phyloP scores from a whole-genome alignment of 257 asterid genomes.

The Solanum microdontum region DNA sequence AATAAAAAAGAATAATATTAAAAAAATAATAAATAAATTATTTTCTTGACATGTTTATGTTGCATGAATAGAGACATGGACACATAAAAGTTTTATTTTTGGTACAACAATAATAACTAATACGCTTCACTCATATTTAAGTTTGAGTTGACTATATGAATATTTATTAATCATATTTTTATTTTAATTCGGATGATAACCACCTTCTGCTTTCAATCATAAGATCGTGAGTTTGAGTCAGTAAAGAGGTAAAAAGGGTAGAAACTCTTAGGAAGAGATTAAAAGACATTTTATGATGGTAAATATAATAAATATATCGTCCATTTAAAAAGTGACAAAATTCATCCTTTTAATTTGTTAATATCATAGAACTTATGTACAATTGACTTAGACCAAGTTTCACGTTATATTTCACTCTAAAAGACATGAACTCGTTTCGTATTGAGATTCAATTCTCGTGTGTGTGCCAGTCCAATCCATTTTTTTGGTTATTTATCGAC shows the following conservation, averaged over 20 bases:
- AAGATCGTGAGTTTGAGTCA: background rate
- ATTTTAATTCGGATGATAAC: background rate
- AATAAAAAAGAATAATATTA: background rate
- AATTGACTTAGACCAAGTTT: too few relatives aligned
- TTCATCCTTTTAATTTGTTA: background rate
- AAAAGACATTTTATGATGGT: background rate
- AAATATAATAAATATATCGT: background rate
- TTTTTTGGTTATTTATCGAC: too few relatives aligned
- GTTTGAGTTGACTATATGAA: background rate
- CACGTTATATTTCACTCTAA: background rate
- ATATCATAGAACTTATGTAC: background rate
- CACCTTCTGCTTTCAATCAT: too few relatives aligned
- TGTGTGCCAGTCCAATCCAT: too few relatives aligned
- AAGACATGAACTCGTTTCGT: too few relatives aligned
- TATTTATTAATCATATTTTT: background rate
- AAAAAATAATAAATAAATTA: too few relatives aligned
- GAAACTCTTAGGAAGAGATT: background rate
- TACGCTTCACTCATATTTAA: background rate
- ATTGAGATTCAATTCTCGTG: too few relatives aligned
- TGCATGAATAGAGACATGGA: background rate
- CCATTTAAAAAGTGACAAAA: background rate
- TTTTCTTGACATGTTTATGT: too few relatives aligned
- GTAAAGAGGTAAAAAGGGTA: rapidly evolving
- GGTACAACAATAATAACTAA: background rate
- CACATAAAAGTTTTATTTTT: background rate